These are phyloP conservation scores for Mariannaea elegans DNA, from an alignment of 2,329 filamentous ascomycete species.

Conservation along the genomic window DNA sequence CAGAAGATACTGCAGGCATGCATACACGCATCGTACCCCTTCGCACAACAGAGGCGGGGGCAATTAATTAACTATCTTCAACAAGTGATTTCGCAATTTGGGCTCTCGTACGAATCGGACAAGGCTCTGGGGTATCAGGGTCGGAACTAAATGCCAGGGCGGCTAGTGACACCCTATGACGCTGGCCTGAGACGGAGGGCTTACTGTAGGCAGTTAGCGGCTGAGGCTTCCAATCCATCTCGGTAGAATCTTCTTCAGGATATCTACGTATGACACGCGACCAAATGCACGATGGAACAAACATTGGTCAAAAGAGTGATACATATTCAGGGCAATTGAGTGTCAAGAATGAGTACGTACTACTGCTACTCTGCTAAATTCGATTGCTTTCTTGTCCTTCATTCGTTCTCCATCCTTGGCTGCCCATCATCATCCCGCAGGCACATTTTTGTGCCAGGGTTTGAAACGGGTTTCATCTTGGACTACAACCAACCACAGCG, in stretches of 20 bases:
- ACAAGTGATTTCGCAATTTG: conserved; percentile 10
- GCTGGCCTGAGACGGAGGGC: conserved; percentile 31
- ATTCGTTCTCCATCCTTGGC: conserved; percentile 7
- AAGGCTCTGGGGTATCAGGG: conserved; percentile 4
- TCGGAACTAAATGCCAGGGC: conserved; percentile 18
- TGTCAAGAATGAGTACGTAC: conserved; percentile 4
- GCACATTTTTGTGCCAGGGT: conserved; percentile 30
- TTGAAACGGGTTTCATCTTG: conserved; percentile 40
- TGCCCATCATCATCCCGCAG: conserved; percentile 21
- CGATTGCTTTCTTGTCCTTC: conserved; percentile 6
- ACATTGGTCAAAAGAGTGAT: not conserved
- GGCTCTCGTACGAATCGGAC: conserved; percentile 13
- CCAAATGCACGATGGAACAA: conserved; percentile 16
- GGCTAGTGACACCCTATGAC: conserved; percentile 26
- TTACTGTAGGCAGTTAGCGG: conserved; percentile 28
- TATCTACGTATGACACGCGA: not conserved
- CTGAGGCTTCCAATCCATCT: not conserved
- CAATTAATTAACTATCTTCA: not conserved
- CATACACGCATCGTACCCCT: not conserved
- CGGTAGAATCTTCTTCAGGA: no score
- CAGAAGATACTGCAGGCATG: not conserved
- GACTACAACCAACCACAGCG: conserved; percentile 25
- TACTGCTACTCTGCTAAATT: not conserved
- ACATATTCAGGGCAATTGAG: conserved; percentile 3
- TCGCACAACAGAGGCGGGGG: not conserved